Evolutionary conservation across 2,329 filamentous ascomycete genomes (phyloP), one percentile per base, ranked within the genome.

Genomic region (Penicillium occitanis): DNA sequence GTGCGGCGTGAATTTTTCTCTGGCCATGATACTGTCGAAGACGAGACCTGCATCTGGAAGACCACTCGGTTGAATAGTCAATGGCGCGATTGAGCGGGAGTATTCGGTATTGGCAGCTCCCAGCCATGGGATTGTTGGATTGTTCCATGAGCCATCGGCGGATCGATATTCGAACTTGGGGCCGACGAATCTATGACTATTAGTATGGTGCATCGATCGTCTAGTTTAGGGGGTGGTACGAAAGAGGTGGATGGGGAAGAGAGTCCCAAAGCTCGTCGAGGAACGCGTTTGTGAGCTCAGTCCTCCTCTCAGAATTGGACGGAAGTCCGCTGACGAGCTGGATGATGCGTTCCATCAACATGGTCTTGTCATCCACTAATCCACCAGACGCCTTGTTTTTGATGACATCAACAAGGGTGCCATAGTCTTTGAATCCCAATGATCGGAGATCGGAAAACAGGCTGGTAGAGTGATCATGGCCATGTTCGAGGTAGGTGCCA

Each of bases 281-380:
- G 71, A 93, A 90, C 55, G 79, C 76, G 71, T 90, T 88, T 8
- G 90, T 92, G 58, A 93, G 80, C 61, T 87, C 79, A 50, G 84
- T 80, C 10, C 90, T 83, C 30, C 85, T 82, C 70, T 85, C 85
- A 1, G 90, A 92, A 64, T 84, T 81, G 60, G 84, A 78, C 0
- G 88, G 89, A 40, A 92, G 80, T 37, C 84, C 85, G 13, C 88
- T 84, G 5, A 91, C 89, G 17, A 92, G 81, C 80, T 89, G 64
- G 60, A 92, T 91, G 5, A 90, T 83, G 7, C 86, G 83, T 76
- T 92, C 90, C 87, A 92, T 91, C 53, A 92, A 81, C 83, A 91
- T 90, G 1, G 88, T 90, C 78, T 90, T 91, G 79, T 94, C 91
- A 71, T 94, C 88, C 5, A 87, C 77, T 11, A 89, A 81, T 58